Base-by-base conservation (phyloP, 148 eudicot species). In the Polygonum maritimum region DNA sequence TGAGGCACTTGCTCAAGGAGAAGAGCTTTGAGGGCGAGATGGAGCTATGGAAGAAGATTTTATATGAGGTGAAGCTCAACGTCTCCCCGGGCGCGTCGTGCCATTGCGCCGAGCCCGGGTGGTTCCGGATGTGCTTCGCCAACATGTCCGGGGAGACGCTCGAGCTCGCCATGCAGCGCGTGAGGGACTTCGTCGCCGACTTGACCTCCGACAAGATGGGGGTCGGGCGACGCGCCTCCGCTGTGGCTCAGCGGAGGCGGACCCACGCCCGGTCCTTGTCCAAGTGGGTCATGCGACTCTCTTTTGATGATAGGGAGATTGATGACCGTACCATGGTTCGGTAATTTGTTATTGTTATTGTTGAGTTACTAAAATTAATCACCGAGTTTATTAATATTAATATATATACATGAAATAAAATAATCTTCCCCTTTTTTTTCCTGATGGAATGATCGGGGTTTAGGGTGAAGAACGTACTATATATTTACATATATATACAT, bases 281-380 rank as follows among this genome's bases (percentile, higher is more conserved):
- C 35, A 88, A 85, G 77, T 91, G 96, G 96, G 92, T 91, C 89
- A 86, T 88, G 77, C 87, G 90, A n/a, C 83, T 92, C 77, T 92
- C 98, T 26, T 86, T 90, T 41, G 81, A 85, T 8, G 87, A 80
- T 6, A 82, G 76, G 16, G 84, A 41, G 69, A 81, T 84, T 3
- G 84, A 81, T 54, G 84, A 79, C 69, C 81, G 87, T 49, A 44
- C 54, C 16, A 72, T 72, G 54, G 52, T 72, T 19, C 52, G 49
- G 8, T 48, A 41, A 72, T 19, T 19, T 35, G 39, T 33, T 3
- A 70, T 19, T 39, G 2, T 69, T 6, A 26, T 69, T 33, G 7
- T 69, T 33, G 7, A 26, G 7, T n/a, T 5, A 19, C 10, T 55
- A 14, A 13, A 14, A 14, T 26, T 26, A 26, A 26, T 51, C 16